phyloP scores from a whole-genome alignment of 331 rosid species.

The Cydonia oblonga region DNA sequence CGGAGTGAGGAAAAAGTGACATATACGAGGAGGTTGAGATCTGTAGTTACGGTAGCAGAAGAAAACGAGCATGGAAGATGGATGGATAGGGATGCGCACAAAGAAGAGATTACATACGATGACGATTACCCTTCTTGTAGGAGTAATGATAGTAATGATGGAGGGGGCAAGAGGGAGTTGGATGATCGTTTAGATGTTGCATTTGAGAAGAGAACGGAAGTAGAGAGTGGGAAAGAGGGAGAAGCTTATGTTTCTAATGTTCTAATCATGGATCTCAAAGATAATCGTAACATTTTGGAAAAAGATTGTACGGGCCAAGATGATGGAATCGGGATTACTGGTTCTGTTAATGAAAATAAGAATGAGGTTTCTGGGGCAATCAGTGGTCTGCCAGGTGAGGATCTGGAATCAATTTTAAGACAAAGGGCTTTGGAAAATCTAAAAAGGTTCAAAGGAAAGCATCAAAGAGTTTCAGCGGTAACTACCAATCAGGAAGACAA shows the following conservation, averaged over 20 bases:
- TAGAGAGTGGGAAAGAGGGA: conserved; percentile 29
- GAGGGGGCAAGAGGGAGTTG: conserved; percentile 35
- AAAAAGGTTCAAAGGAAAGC: conserved; percentile 44
- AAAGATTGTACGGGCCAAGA: not conserved
- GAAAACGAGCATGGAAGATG: conserved; percentile 28
- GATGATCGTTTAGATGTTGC: conserved; percentile 18
- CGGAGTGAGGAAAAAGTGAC: conserved; percentile 24
- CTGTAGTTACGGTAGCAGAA: conserved; percentile 42
- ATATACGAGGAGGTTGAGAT: conserved; percentile 38
- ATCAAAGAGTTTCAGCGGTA: conserved; percentile 20
- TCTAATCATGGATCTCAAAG: conserved; percentile 6
- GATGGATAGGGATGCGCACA: conserved; percentile 23
- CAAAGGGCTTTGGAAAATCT: conserved; percentile 76
- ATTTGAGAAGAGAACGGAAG: conserved; percentile 20
- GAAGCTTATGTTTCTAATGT: conserved; percentile 14
- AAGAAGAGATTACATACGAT: conserved; percentile 56
- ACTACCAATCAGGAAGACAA: conserved; percentile 23
- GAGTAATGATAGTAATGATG: conserved; percentile 61
- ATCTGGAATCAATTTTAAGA: conserved; percentile 68
- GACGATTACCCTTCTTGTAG: conserved; percentile 57
- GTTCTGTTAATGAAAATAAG: conserved; percentile 22
- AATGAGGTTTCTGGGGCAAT: conserved; percentile 19
- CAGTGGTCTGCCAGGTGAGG: conserved; percentile 21
- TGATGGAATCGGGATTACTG: conserved; percentile 18
- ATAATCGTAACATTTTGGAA: not conserved